Evolutionary conservation across 116 monocot species (phyloP), one percentile per base, ranked within the genome.

Genomic region (Zostera marina): DNA sequence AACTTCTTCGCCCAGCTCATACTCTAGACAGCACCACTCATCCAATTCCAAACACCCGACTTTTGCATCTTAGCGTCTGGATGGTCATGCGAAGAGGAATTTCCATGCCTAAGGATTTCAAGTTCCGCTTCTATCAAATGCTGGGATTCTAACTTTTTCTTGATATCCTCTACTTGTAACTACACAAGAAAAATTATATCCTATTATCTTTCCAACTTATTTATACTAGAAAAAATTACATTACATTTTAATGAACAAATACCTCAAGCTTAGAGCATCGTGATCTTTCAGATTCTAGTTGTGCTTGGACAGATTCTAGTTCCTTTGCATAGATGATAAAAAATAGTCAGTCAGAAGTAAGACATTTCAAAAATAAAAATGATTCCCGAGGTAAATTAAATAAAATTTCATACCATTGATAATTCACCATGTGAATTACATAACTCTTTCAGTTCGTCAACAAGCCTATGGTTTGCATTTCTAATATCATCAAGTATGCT

Each of bases 191-290:
- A 60, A 60, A 24, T 54, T 54, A 32, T 32, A 2, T 14, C 14
- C 25, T 54, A 54, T 26, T 25, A 21, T 2, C 26, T 24, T 47
- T 19, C 9, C 9, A 51, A 0, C 16, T 19, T 19, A 20, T 0
- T 49, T 32, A 19, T 21, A 40, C 13, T n/a, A 58, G n/a, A 41
- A 42, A n/a, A n/a, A 58, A 8, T 15, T 41, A 23, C 11, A 41
- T 17, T 0, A 9, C 17, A 21, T 17, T 47, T 11, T 48, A 48
- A 61, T 56, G 15, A 53, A 63, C 42, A 24, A 24, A 16, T 45
- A 94, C 94, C 94, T 84, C 94, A 19, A 94, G 61, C 53, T 81
- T 94, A 61, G 65, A 56, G 72, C 82, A 94, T 84, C 94, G 81
- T 62, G 88, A 78, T 63, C 71, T 82, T 59, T 94, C 94, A 54